phyloP scores from a whole-genome alignment of 768 basidiomycete species.

The Russula abietina region DNA sequence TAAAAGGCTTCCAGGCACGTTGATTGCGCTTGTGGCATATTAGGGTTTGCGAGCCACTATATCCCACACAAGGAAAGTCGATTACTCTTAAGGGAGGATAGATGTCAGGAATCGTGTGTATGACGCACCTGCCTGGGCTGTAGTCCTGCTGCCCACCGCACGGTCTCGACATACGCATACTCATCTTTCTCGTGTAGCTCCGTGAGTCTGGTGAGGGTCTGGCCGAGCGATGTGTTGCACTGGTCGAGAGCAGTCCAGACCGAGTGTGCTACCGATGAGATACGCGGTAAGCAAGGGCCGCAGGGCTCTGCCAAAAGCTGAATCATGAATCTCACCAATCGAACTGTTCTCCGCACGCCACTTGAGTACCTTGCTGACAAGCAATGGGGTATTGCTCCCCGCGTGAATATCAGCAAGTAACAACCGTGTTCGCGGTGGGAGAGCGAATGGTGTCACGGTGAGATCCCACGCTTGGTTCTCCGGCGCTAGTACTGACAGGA shows the following conservation, averaged over 20 bases:
- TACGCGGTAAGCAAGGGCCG: background rate
- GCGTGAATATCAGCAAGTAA: constrained; percentile 95
- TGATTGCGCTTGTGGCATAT: constrained; percentile 38
- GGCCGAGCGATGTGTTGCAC: constrained; percentile 54
- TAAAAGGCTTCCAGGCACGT: constrained; percentile 51
- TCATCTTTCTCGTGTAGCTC: constrained; percentile 44
- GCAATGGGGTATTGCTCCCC: constrained; percentile 91
- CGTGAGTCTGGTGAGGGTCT: constrained; percentile 47
- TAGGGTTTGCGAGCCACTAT: constrained; percentile 59
- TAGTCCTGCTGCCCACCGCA: constrained; percentile 57
- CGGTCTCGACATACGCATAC: constrained; percentile 45
- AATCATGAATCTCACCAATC: constrained; percentile 40
- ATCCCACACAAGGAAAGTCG: background rate
- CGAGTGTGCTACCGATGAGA: constrained; percentile 42
- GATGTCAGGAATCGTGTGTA: background rate
- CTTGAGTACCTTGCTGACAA: constrained; percentile 84
- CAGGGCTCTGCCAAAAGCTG: background rate
- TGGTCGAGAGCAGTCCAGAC: constrained; percentile 62
- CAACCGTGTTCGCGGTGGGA: constrained; percentile 79
- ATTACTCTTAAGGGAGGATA: background rate
- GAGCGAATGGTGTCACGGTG: constrained; percentile 57
- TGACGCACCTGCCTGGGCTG: constrained; percentile 51
- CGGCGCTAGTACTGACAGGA: constrained; percentile 54
- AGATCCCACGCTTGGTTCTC: constrained; percentile 72
- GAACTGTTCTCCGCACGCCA: constrained; percentile 69